Percentiles rank a stretch among this genome's conserved stretches.
phyloP scores from a whole-genome alignment of 768 basidiomycete genomes.

The Lactifluus hygrophoroides region DNA sequence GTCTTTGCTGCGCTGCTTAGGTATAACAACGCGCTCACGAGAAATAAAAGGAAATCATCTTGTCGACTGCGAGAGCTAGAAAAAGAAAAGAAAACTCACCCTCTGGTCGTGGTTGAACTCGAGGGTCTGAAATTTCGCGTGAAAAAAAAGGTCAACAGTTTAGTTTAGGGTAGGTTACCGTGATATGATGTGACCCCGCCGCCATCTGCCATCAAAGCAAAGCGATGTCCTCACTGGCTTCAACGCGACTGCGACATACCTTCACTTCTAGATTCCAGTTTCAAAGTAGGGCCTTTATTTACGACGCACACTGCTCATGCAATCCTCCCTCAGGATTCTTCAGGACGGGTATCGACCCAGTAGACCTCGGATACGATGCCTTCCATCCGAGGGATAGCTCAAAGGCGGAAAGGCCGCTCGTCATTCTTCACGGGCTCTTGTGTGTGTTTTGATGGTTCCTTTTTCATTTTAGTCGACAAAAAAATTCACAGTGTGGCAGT shows the following conservation, averaged over 20 bases:
- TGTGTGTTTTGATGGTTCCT: constrained; percentile 26
- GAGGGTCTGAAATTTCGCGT: too few relatives aligned
- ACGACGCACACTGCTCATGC: neutral
- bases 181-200: too few relatives aligned
- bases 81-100: constrained; percentile 20
- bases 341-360: constrained; percentile 16
- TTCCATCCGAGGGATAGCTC: constrained; percentile 15
- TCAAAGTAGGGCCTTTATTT: neutral
- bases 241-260: neutral
- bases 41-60: constrained; percentile 49
- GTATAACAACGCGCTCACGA: constrained; percentile 45
- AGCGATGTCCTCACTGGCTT: neutral
- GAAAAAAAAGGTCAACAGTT: too few relatives aligned
- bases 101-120: neutral
- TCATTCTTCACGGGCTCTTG: constrained; percentile 62
- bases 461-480: neutral
- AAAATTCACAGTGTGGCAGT: constrained; percentile 29
- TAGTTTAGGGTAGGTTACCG: constrained; percentile 23
- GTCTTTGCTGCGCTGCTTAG: constrained; percentile 48
- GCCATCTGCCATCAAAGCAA: too few relatives aligned
- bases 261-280: neutral
- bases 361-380: constrained; percentile 28
- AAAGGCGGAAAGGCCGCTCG: constrained; percentile 34
- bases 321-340: constrained; percentile 2
- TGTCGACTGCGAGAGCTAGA: constrained; percentile 28